These are phyloP conservation scores for Oryza rufipogon DNA, from an alignment of 176 grass and related monocot species.

Conservation along the genomic window DNA sequence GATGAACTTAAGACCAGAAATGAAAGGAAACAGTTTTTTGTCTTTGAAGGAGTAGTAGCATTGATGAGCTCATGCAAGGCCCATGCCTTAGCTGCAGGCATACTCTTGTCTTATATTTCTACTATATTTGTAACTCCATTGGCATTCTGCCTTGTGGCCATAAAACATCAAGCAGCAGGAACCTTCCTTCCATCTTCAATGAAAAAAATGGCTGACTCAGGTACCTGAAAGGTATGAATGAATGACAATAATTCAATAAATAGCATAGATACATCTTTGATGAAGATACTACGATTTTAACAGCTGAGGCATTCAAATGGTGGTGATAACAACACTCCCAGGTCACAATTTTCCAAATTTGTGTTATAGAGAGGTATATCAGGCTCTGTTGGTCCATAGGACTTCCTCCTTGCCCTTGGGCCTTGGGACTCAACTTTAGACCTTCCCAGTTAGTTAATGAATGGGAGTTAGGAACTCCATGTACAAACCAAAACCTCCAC, in stretches of 20 bases:
- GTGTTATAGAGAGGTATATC: neutral
- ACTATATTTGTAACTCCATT: conserved; percentile 46
- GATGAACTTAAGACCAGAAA: conserved; percentile 24
- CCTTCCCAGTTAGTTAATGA: neutral
- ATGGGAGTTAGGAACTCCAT: neutral
- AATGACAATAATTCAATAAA: neutral
- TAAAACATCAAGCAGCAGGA: conserved; percentile 63
- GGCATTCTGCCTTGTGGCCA: conserved; percentile 22
- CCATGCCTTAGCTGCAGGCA: conserved; percentile 4
- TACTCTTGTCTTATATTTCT: conserved; percentile 17
- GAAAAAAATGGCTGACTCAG: conserved; percentile 92
- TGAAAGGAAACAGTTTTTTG: conserved; percentile 12
- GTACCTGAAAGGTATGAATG: conserved; percentile 50
- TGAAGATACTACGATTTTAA: neutral
- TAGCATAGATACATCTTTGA: neutral
- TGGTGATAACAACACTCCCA: neutral
- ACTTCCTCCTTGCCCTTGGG: neutral
- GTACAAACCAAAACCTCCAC: neutral
- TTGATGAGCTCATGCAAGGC: neutral
- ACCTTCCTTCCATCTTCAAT: conserved; percentile 97
- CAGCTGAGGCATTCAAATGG: conserved; percentile 3
- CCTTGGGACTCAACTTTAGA: neutral
- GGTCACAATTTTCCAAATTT: neutral
- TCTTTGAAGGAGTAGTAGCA: neutral
- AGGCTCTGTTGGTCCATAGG: neutral